phyloP scores from a whole-genome alignment of 257 asterid species.

The Striga asiatica region DNA sequence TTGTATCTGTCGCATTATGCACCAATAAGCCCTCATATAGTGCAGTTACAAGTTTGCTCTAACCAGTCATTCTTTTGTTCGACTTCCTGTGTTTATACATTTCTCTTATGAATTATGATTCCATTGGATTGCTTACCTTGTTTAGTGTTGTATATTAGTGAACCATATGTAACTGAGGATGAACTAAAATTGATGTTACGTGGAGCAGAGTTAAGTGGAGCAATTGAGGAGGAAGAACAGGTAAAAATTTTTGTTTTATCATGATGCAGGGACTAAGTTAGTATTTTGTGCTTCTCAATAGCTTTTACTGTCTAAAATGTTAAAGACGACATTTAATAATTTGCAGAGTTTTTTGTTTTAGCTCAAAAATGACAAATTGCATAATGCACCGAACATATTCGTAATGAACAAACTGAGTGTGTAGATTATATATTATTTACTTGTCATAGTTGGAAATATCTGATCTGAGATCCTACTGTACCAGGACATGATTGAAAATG shows the following conservation, averaged over 20 bases:
- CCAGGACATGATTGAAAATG: conserved; percentile 99
- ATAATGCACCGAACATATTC: background rate
- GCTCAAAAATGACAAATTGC: too few relatives aligned
- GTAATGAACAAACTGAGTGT: conserved; percentile 2
- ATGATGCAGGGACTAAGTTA: conserved; percentile 7
- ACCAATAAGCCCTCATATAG: background rate
- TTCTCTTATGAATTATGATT: conserved; percentile 1
- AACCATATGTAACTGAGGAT: conserved; percentile 95
- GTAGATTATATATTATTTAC: background rate
- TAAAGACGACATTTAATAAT: conserved; percentile 4
- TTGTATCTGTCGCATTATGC: background rate
- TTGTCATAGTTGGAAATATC: background rate
- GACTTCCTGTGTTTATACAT: conserved; percentile 1
- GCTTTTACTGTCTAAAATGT: conserved; percentile 2
- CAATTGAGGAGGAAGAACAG: conserved; percentile 99
- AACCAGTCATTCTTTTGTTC: conserved; percentile 3
- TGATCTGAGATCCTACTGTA: conserved; percentile 15
- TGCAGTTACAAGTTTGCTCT: background rate
- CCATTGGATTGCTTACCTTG: conserved; percentile 12
- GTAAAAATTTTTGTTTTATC: conserved; percentile 27
- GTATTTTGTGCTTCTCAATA: conserved; percentile 1
- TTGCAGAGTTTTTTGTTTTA: too few relatives aligned
- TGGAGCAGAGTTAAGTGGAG: conserved; percentile 98
- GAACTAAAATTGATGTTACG: conserved; percentile 96
- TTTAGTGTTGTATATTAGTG: conserved; percentile 44